Base-by-base conservation (phyloP, 192 early-diverging fungal species). In the Gigaspora rosea region DNA sequence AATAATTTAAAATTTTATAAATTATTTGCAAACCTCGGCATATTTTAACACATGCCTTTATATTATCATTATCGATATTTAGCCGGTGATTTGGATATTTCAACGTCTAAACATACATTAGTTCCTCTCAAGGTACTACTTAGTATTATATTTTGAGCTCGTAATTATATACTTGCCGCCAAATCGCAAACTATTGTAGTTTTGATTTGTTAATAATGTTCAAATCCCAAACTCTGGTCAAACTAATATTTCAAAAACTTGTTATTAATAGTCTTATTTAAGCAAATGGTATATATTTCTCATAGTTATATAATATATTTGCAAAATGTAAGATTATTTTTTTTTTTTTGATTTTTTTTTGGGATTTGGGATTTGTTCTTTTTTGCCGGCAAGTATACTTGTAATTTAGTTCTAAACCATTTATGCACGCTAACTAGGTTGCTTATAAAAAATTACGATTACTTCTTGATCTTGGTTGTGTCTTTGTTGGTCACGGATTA, bases 401-500 rank as follows among this genome's bases (percentile, higher is more conserved):
- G 41, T 41, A 41, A 41, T 41, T 41, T 41, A 41, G 7, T 41
- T 2, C 41, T 41, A 41, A 41, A 41, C 7, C 3, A 41, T 41
- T 41, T 41, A 41, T 41, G 41, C 3, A 41, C 7, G 41, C 7
- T 41, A 41, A 18, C 7, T 66, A 66, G 64, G n/a, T 92, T n/a
- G 94, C 93, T 0, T 98, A 99, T 84, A 93, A 92, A 78, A 95
- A 96, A 72, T 87, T 99, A 56, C 91, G 96, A 0, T 82, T 95
- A 36, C 82, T 99, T 20, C 92, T 97, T 1, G 96, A 99, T 80
- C 82, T 93, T 51, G 94, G 94, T 11, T 96, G 95, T 79, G 85
- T 93, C 11, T 95, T 99, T 82, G 91, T 99, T 54, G 97, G 97
- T 0, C 97, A 99, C 70, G 96, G 96, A 2, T 82, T 99, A 50